These are phyloP conservation scores for Nakazawaea ishiwadae DNA, from an alignment of 805 yeast genomes.

Conservation along the genomic window DNA sequence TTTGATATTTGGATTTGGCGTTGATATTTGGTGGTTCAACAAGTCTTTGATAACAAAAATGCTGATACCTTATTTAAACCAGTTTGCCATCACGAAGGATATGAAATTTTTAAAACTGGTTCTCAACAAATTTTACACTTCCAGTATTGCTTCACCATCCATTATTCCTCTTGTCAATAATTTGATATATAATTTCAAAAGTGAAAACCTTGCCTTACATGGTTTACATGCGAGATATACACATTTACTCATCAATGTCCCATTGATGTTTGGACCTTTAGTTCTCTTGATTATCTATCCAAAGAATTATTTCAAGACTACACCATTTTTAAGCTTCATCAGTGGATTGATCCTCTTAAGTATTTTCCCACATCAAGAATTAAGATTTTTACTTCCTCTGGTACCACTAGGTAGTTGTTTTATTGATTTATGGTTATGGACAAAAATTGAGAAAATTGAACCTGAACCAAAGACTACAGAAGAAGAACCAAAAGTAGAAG, in stretches of 20 bases:
- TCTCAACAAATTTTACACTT: constrained; percentile 13
- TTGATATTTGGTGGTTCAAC: constrained; percentile 47
- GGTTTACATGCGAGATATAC: constrained; percentile 80
- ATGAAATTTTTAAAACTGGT: constrained; percentile 10
- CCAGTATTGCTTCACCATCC: constrained; percentile 15
- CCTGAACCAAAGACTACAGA: constrained; percentile 1
- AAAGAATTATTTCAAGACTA: constrained; percentile 37
- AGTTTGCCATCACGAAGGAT: constrained; percentile 8
- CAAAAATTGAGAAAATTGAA: constrained; percentile 8
- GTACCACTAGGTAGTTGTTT: constrained; percentile 67
- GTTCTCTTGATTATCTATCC: constrained; percentile 40
- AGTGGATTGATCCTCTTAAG: constrained; percentile 67
- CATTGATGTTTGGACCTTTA: constrained; percentile 80
- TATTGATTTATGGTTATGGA: constrained; percentile 35
- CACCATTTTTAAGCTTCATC: constrained; percentile 54
- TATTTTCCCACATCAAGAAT: constrained; percentile 84
- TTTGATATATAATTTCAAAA: constrained; percentile 59
- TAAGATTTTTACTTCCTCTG: constrained; percentile 79
- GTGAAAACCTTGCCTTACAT: constrained; percentile 61
- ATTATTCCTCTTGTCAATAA: constrained; percentile 77
- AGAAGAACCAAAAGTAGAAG: background rate
- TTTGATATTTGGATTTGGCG: constrained; percentile 31
- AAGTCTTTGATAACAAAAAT: constrained; percentile 1
- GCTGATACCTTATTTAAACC: background rate
- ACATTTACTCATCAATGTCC: constrained; percentile 71